phyloP scores from a whole-genome alignment of 129 eudicot genomes.

The Flaveria bidentis region DNA sequence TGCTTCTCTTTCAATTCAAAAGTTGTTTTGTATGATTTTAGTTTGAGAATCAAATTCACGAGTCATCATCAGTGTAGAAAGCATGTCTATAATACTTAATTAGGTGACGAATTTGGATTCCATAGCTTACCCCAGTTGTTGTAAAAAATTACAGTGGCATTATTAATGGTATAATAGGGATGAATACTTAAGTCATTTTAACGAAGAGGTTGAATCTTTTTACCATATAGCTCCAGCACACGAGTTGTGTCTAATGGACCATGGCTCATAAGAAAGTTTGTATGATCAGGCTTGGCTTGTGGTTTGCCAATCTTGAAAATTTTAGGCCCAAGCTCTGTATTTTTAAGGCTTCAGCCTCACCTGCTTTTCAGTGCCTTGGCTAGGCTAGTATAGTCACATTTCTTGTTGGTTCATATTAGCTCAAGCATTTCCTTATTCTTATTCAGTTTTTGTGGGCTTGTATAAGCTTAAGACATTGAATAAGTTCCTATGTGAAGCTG shows the following conservation, averaged over 20 bases:
- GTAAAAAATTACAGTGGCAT: neutral
- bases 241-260: too few relatives aligned
- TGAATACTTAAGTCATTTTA: neutral
- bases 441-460: too few relatives aligned
- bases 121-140: neutral
- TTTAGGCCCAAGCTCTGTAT: neutral
- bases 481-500: neutral
- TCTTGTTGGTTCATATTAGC: neutral
- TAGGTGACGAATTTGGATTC: neutral
- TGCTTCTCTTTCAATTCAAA: neutral
- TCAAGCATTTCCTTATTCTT: neutral
- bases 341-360: neutral
- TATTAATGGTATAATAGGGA: neutral
- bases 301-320: too few relatives aligned
- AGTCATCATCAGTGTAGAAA: neutral
- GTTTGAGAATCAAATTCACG: neutral
- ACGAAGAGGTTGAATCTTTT: neutral
- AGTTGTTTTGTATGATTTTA: neutral
- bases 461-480: neutral
- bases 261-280: too few relatives aligned
- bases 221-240: neutral
- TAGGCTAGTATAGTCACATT: neutral
- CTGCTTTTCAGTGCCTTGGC: neutral
- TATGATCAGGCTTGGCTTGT: too few relatives aligned
- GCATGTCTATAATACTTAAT: too few relatives aligned